Evolutionary conservation across 805 yeast species (phyloP).

Genomic region (Yarrowia divulgata): DNA sequence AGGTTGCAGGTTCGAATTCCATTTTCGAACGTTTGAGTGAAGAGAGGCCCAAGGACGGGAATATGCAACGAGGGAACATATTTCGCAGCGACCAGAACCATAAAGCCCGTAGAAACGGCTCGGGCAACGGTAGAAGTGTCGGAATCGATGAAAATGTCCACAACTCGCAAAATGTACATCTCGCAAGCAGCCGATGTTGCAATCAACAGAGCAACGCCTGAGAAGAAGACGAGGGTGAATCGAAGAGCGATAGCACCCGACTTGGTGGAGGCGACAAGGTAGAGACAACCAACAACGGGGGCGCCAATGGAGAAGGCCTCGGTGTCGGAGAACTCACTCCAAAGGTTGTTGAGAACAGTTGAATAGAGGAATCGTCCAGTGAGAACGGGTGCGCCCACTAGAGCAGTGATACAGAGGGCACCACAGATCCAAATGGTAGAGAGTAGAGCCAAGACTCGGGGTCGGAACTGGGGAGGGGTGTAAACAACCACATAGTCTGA

Average conservation of each 20-base stretch:
- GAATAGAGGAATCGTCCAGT: constrained; percentile 45
- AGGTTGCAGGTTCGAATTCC: constrained; percentile 17
- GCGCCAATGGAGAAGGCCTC: constrained; percentile 45
- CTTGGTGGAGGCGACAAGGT: constrained; percentile 30
- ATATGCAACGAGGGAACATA: constrained; percentile 10
- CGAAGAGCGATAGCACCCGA: constrained; percentile 5
- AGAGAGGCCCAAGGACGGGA: constrained; percentile 18
- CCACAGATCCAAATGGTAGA: constrained; percentile 58
- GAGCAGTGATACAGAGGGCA: constrained; percentile 43
- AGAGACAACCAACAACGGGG: constrained; percentile 25
- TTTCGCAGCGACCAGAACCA: constrained; percentile 4
- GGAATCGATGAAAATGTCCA: constrained; percentile 9
- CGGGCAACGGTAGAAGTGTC: neutral
- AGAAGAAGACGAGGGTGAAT: constrained; percentile 9
- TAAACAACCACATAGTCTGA: constrained; percentile 73
- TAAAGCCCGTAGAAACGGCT: constrained; percentile 13
- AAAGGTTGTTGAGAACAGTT: constrained; percentile 17
- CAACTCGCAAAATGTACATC: constrained; percentile 9
- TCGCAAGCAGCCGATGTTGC: constrained; percentile 17
- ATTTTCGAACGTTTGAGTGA: constrained; percentile 5
- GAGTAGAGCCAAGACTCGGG: constrained; percentile 61
- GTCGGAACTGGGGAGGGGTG: constrained; percentile 78
- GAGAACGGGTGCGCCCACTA: constrained; percentile 46
- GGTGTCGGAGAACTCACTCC: constrained; percentile 44
- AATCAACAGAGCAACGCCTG: neutral